phyloP scores from a whole-genome alignment of 1,139 yeast genomes.

The Magnusiomyces tetraspermus region DNA sequence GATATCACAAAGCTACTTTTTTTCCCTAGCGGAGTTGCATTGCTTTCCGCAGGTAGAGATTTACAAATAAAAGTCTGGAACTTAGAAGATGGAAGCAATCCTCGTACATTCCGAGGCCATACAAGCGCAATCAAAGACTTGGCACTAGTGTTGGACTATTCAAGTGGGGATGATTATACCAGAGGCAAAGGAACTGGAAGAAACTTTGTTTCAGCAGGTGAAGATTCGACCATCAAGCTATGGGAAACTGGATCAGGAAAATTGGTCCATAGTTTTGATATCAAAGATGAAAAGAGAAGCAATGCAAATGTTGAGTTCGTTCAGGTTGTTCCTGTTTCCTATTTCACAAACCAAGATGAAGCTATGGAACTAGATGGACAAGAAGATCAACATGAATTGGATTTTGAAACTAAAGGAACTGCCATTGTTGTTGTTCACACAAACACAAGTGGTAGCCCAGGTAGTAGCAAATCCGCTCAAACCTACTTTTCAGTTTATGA shows the following conservation, averaged over 20 bases:
- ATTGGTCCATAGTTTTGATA: constrained; percentile 34
- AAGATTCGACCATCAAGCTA: constrained; percentile 45
- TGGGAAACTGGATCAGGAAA: constrained; percentile 63
- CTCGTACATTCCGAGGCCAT: constrained; percentile 45
- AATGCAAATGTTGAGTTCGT: neutral
- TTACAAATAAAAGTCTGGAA: constrained; percentile 52
- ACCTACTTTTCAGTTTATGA: neutral
- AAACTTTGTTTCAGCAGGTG: constrained; percentile 39
- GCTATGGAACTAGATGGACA: too few species aligned
- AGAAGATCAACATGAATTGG: neutral
- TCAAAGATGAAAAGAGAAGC: neutral
- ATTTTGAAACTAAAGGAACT: neutral
- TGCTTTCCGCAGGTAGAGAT: constrained; percentile 49
- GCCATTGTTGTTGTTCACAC: neutral
- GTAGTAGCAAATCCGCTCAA: neutral
- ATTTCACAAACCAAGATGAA: too few species aligned
- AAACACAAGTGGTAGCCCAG: neutral
- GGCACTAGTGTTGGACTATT: constrained; percentile 25
- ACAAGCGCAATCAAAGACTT: constrained; percentile 39
- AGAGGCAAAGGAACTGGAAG: constrained; percentile 44
- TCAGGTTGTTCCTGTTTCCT: neutral
- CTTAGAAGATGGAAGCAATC: constrained; percentile 37
- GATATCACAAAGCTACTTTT: constrained; percentile 37
- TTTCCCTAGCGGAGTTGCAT: constrained; percentile 55
- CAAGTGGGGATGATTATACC: neutral